phyloP scores from a whole-genome alignment of 805 yeast genomes.

The Ogataea naganishii region DNA sequence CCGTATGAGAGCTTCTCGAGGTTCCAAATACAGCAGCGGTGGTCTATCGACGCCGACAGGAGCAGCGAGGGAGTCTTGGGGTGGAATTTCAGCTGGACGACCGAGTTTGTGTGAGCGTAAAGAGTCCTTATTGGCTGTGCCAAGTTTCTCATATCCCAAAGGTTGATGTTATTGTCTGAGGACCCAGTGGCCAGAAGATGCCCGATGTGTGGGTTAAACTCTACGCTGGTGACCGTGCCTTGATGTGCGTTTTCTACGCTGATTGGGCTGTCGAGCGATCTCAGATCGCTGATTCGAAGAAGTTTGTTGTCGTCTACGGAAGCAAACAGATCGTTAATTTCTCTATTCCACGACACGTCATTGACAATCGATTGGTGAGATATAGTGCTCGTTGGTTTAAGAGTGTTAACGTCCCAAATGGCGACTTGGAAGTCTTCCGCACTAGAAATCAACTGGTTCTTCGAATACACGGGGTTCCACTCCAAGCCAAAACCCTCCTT shows the following conservation, averaged over 20 bases:
- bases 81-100: conserved; percentile 47
- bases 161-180: conserved; percentile 60
- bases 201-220: conserved; percentile 49
- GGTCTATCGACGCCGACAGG: conserved; percentile 55
- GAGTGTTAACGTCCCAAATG: conserved; percentile 50
- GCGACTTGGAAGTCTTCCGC: conserved; percentile 62
- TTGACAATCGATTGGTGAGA: conserved; percentile 54
- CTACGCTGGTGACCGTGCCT: conserved; percentile 60
- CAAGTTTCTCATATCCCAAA: conserved; percentile 69
- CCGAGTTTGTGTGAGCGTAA: conserved; percentile 54
- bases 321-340: conserved; percentile 41
- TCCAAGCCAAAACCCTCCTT: conserved; percentile 65
- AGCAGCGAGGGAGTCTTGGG: conserved; percentile 41
- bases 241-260: conserved; percentile 39
- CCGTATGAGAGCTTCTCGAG: conserved; percentile 47
- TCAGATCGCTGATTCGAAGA: conserved; percentile 52
- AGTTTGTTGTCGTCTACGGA: conserved; percentile 64
- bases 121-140: conserved; percentile 51
- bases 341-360: conserved; percentile 53
- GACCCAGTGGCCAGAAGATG: conserved; percentile 68
- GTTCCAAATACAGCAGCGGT: conserved; percentile 72
- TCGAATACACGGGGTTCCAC: conserved; percentile 41
- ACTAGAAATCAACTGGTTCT: conserved; percentile 47
- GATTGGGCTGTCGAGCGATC: conserved; percentile 29
- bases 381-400: conserved; percentile 39